Evolutionary conservation across 2,329 filamentous ascomycete species (phyloP).

Genomic region (Capronia americana): DNA sequence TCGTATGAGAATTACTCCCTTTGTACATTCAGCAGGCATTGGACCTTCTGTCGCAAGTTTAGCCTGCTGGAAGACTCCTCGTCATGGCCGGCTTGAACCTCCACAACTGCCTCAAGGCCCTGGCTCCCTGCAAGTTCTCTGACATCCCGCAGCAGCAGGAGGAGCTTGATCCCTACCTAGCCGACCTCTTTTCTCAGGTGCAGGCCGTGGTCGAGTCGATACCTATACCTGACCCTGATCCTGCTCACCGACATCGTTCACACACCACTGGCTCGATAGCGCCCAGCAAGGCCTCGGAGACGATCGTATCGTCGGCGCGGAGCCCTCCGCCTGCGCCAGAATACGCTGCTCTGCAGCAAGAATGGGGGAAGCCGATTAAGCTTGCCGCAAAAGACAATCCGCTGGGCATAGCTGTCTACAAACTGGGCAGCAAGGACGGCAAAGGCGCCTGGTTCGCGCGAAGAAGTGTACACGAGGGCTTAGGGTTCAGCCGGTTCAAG

Average conservation of each 20-base stretch:
- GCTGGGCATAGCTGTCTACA: slow-evolving; percentile 77
- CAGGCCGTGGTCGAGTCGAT: slow-evolving; percentile 79
- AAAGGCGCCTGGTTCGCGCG: slow-evolving; percentile 90
- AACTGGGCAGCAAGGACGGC: slow-evolving; percentile 77
- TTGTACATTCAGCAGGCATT: background rate
- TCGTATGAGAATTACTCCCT: slow-evolving; percentile 6
- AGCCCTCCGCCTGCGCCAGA: slow-evolving; percentile 57
- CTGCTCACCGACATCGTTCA: slow-evolving; percentile 61
- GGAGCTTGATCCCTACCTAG: slow-evolving; percentile 61
- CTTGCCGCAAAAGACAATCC: slow-evolving; percentile 75
- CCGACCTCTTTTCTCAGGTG: slow-evolving; percentile 68
- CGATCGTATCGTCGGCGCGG: slow-evolving; percentile 60
- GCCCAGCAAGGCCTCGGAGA: slow-evolving; percentile 57
- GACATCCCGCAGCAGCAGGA: slow-evolving; percentile 54
- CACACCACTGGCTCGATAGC: slow-evolving; percentile 59
- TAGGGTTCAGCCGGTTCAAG: slow-evolving; percentile 80
- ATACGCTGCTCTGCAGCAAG: slow-evolving; percentile 70
- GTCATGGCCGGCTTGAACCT: slow-evolving; percentile 60
- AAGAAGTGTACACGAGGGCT: slow-evolving; percentile 78
- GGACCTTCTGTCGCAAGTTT: background rate
- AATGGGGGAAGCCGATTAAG: slow-evolving; percentile 86
- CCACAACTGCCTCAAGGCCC: slow-evolving; percentile 64
- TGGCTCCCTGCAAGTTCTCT: slow-evolving; percentile 64
- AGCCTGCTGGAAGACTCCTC: background rate
- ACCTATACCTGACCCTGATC: slow-evolving; percentile 60